These are phyloP conservation scores for Ceratocystiopsis brevicomis DNA, from an alignment of 2,329 filamentous ascomycete genomes.

Conservation along the genomic window DNA sequence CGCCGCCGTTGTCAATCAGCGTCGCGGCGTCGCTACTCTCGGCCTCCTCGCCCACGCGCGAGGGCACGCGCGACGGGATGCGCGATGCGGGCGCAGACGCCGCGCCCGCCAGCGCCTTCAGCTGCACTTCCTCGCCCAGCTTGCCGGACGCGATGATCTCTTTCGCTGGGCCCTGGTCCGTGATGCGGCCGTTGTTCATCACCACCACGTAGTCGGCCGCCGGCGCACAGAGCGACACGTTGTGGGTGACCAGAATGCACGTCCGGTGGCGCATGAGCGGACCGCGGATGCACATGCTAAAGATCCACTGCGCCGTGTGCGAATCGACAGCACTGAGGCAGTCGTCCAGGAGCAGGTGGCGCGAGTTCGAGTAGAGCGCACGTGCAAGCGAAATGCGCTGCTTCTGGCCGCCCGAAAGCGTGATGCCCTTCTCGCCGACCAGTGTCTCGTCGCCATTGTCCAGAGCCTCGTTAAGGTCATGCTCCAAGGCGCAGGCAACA, in stretches of 20 bases:
- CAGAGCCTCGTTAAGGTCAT: slow-evolving; percentile 68
- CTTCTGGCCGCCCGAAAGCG: slow-evolving; percentile 90
- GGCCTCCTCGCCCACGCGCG: slow-evolving; percentile 48
- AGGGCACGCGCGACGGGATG: slow-evolving; percentile 59
- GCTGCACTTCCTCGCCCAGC: slow-evolving; percentile 65
- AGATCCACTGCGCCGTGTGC: slow-evolving; percentile 96
- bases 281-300: slow-evolving; percentile 77
- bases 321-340: slow-evolving; percentile 93
- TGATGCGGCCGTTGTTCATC: slow-evolving; percentile 70
- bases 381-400: slow-evolving; percentile 93
- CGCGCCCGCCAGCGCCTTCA: slow-evolving; percentile 53
- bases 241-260: slow-evolving; percentile 91
- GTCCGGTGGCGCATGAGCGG: slow-evolving; percentile 77
- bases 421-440: slow-evolving; percentile 94
- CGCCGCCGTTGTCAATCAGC: slow-evolving; percentile 31
- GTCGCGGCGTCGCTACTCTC: slow-evolving; percentile 35
- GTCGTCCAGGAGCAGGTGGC: slow-evolving; percentile 80
- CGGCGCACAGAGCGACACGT: slow-evolving; percentile 71
- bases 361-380: slow-evolving; percentile 88
- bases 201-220: slow-evolving; percentile 64
- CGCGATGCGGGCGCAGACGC: slow-evolving; percentile 39
- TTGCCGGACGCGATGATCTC: slow-evolving; percentile 74
- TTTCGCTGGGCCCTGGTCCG: slow-evolving; percentile 54
- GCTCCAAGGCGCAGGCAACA: slow-evolving; percentile 74
- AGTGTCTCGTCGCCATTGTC: slow-evolving; percentile 84